Percentiles rank a stretch among this genome's conserved stretches.
Conservation (phyloP, 768 basidiomycete genomes). For the Boletus rubescentipes region DNA sequence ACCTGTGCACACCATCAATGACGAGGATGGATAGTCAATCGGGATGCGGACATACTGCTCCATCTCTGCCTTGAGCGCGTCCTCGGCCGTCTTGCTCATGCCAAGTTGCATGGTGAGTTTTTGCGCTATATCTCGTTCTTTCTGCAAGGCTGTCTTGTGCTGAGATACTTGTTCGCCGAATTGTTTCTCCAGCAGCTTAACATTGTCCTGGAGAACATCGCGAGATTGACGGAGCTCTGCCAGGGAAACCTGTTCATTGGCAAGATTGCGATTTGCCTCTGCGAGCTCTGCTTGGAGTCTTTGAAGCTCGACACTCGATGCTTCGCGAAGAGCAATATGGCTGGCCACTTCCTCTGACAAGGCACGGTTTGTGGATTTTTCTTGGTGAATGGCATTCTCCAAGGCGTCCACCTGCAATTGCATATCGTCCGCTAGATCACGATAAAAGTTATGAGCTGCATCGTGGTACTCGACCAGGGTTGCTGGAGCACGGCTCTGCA, state of each 20-base stretch:
- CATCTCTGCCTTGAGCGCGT: constrained; percentile 64
- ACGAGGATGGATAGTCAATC: background rate
- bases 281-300: constrained; percentile 39
- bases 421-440: constrained; percentile 36
- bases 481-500: constrained; percentile 7
- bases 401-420: constrained; percentile 11
- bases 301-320: constrained; percentile 43
- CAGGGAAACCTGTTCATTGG: constrained; percentile 22
- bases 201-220: constrained; percentile 28
- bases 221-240: constrained; percentile 17
- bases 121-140: constrained; percentile 47
- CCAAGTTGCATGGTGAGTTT: constrained; percentile 51
- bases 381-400: constrained; percentile 13
- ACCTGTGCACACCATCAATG: constrained; percentile 27
- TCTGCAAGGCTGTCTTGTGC: constrained; percentile 40
- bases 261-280: constrained; percentile 18
- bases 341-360: constrained; percentile 39
- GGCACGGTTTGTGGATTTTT: constrained; percentile 15
- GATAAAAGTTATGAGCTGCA: constrained; percentile 38
- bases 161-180: constrained; percentile 32
- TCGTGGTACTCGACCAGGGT: constrained; percentile 15
- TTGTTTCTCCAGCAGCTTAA: constrained; percentile 27
- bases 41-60: constrained; percentile 50
- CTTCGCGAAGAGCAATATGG: constrained; percentile 41
- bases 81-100: constrained; percentile 63